phyloP scores from a whole-genome alignment of 805 yeast species.

The Yamadazyma phyllophila region DNA sequence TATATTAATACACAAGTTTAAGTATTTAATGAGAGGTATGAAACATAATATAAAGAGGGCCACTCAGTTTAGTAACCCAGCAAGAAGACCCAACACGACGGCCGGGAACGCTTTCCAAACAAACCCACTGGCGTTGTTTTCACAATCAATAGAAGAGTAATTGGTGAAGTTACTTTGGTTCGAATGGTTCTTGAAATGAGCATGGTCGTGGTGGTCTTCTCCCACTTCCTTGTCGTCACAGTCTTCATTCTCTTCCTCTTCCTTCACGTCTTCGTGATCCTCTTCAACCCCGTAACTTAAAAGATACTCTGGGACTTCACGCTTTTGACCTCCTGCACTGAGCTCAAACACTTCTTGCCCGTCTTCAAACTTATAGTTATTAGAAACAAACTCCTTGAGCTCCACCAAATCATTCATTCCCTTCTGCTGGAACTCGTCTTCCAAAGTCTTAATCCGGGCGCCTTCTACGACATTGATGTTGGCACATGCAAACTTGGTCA shows the following conservation, averaged over 20 bases:
- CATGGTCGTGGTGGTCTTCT: not conserved
- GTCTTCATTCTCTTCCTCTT: conserved; percentile 1
- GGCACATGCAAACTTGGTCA: conserved; percentile 62
- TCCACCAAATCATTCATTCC: conserved; percentile 14
- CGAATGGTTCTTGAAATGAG: not conserved
- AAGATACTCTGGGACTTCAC: not conserved
- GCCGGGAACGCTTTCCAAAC: conserved; percentile 4
- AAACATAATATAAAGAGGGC: conserved; percentile 6
- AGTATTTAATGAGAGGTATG: conserved; percentile 13
- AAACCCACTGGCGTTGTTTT: conserved; percentile 8
- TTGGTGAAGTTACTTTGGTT: conserved; percentile 13
- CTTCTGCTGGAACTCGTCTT: conserved; percentile 15
- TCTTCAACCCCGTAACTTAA: not conserved
- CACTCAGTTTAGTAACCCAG: conserved; percentile 8
- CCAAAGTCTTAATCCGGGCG: conserved; percentile 16
- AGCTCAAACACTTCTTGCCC: conserved; percentile 12
- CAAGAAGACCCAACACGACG: conserved; percentile 2
- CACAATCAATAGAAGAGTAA: conserved; percentile 14
- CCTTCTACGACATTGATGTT: conserved; percentile 41
- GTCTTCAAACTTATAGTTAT: conserved; percentile 5
- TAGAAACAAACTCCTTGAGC: conserved; percentile 9
- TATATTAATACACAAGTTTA: not conserved
- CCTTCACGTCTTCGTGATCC: conserved; percentile 4
- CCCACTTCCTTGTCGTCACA: not conserved
- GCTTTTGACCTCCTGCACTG: conserved; percentile 1